Evolutionary conservation across 306 rosid species (phyloP).

Genomic region (Trichosanthes cucumerina): DNA sequence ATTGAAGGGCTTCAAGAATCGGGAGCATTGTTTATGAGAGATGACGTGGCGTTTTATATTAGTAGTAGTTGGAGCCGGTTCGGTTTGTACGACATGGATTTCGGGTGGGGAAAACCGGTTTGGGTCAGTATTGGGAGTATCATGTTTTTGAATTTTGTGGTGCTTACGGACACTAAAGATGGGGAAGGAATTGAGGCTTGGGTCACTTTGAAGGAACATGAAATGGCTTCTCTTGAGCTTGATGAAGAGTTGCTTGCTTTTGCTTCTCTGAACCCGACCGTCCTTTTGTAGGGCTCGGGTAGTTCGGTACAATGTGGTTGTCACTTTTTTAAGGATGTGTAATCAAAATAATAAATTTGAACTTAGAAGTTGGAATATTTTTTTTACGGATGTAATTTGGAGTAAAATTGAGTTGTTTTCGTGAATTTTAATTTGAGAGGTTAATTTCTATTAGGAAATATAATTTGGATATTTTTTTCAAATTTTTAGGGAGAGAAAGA

Average conservation of each 20-base stretch:
- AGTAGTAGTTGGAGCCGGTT: constrained; percentile 17
- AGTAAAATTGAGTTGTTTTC: too few relatives aligned
- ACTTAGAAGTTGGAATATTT: too few relatives aligned
- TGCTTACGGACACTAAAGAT: constrained; percentile 17
- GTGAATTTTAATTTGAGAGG: too few relatives aligned
- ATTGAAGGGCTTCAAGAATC: neutral
- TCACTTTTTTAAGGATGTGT: neutral
- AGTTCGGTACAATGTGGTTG: too few relatives aligned
- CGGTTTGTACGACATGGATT: constrained; percentile 12
- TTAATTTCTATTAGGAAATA: too few relatives aligned
- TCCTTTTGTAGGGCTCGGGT: neutral
- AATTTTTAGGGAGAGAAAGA: too few relatives aligned
- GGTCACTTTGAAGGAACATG: constrained; percentile 12
- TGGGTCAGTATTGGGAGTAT: constrained; percentile 17
- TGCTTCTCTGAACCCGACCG: constrained; percentile 12
- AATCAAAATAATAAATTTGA: too few relatives aligned
- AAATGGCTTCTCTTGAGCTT: constrained; percentile 12
- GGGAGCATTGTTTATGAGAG: neutral
- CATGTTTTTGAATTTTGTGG: neutral
- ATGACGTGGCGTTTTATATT: neutral
- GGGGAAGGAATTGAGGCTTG: constrained; percentile 21
- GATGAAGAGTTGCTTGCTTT: constrained; percentile 17
- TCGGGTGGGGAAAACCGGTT: constrained; percentile 27
- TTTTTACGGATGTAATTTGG: too few relatives aligned
- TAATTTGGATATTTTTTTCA: too few relatives aligned